phyloP scores from a whole-genome alignment of 768 basidiomycete genomes.

The Lactarius quietus region DNA sequence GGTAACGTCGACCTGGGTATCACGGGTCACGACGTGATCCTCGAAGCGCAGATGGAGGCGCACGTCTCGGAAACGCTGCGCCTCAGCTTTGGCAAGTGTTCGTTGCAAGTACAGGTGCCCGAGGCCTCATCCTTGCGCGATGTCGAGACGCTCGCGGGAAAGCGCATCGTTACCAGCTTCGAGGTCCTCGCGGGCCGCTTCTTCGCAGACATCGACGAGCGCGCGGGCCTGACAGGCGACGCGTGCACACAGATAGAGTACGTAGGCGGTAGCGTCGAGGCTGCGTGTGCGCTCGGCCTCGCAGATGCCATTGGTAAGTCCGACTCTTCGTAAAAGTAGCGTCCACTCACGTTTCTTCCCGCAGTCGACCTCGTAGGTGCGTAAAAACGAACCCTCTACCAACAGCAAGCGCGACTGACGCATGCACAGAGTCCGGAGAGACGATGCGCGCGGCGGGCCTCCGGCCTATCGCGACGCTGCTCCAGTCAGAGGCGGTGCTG shows the following conservation, averaged over 20 bases:
- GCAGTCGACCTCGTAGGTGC: slow-evolving; percentile 92
- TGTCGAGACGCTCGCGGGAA: slow-evolving; percentile 80
- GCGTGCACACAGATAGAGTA: slow-evolving; percentile 84
- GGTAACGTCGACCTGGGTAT: slow-evolving; percentile 97
- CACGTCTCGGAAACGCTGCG: slow-evolving; percentile 76
- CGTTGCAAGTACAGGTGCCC: slow-evolving; percentile 87
- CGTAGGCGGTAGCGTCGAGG: slow-evolving; percentile 96
- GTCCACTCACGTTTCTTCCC: background rate
- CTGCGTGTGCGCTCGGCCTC: slow-evolving; percentile 92
- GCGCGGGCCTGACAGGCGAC: slow-evolving; percentile 48
- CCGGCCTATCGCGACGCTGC: slow-evolving; percentile 86
- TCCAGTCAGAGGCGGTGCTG: slow-evolving; percentile 86
- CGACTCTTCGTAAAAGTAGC: background rate
- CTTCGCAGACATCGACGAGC: slow-evolving; percentile 64
- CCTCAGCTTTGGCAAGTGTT: slow-evolving; percentile 91
- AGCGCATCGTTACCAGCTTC: slow-evolving; percentile 92
- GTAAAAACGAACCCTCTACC: slow-evolving; percentile 30
- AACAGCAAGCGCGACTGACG: too few species aligned
- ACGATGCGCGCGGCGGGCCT: slow-evolving; percentile 99
- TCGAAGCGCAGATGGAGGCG: slow-evolving; percentile 80
- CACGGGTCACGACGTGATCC: slow-evolving; percentile 96
- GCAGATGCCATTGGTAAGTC: slow-evolving; percentile 92
- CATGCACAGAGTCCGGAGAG: slow-evolving; percentile 83
- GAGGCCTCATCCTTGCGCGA: slow-evolving; percentile 64
- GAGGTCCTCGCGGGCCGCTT: slow-evolving; percentile 81